Base-by-base conservation (phyloP, 202 grass and related monocot species). In the Carex arenaria region DNA sequence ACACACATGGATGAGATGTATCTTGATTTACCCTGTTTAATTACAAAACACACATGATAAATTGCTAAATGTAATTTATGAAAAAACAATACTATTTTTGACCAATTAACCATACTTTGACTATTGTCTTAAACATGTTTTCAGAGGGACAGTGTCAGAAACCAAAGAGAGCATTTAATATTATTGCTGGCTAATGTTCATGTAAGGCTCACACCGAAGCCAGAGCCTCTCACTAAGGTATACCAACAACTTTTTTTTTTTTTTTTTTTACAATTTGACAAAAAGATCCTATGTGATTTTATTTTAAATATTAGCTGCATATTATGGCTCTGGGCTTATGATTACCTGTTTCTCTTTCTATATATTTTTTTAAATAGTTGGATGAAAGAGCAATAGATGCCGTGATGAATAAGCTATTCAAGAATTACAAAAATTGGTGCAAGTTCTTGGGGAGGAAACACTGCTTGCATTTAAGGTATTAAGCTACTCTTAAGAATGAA, bases 141-240 rank as follows among this genome's bases (percentile, higher is more conserved):
- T 86, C 87, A 98, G 95, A 64, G 89, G 60, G 95, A 98, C 78
- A 98, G 86, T 86, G 92, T 98, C 32, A 88, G 92, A 63, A 98
- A 98, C 79, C 95, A 98, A 90, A 90, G 95, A 82, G 95, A 98
- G 72, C 92, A 98, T 89, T 87, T 98, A 81, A 93, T 93, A 73
- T 89, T 98, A 18, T 84, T 98, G 79, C 93, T 98, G n/a, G 87
- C 95, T 80, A 98, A 98, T 84, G 90, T 91, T 65, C 95, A 98
- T 62, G 86, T 87, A 85, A 95, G 95, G 73, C 91, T 98, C 3
- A 85, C 90, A 67, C 89, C 95, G 49, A 98, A 95, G 85, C 85
- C 92, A 3, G 95, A 98, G 59, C 92, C 89, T 80, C 82, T 93
- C 82, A 90, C 85, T 89, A 98, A 94, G 95, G 95, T 86, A 94